Percentiles rank a stretch among this genome's conserved stretches.
Conservation (phyloP, 2,329 filamentous ascomycete genomes). For the Verticillium albo-atrum region DNA sequence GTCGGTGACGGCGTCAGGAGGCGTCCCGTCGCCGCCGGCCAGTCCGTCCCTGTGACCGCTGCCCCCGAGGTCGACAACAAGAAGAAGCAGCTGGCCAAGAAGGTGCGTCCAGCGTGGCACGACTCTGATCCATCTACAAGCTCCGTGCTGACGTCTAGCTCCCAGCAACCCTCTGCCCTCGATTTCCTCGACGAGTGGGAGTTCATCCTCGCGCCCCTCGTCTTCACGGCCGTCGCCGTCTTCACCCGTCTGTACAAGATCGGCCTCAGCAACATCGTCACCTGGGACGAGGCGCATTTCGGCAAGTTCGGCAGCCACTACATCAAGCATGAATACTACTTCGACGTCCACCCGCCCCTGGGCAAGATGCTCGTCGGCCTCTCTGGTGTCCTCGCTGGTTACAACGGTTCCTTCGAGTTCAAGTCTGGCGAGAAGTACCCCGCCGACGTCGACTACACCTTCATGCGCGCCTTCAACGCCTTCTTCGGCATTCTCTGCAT, state of each 20-base stretch:
- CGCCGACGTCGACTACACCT: slow-evolving; percentile 89
- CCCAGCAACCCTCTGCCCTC: slow-evolving; percentile 51
- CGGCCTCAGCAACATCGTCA: slow-evolving; percentile 62
- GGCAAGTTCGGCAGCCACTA: slow-evolving; percentile 99
- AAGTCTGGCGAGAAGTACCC: slow-evolving; percentile 97
- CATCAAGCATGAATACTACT: slow-evolving; percentile 99
- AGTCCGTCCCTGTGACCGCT: slow-evolving; percentile 28
- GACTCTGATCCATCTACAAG: not conserved
- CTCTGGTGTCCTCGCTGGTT: slow-evolving; percentile 92
- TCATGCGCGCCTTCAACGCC: slow-evolving; percentile 97
- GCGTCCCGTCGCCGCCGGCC: slow-evolving; percentile 45
- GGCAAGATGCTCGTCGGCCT: slow-evolving; percentile 98
- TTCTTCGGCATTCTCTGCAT: slow-evolving; percentile 90
- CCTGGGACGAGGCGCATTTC: slow-evolving; percentile 69
- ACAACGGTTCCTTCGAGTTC: slow-evolving; percentile 99
- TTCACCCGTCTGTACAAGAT: slow-evolving; percentile 68
- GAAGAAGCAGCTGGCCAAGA: slow-evolving; percentile 53
- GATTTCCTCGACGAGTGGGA: slow-evolving; percentile 61
- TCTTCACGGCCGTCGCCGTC: slow-evolving; percentile 58
- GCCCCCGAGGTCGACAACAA: slow-evolving; percentile 49
- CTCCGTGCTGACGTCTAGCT: slow-evolving; percentile 15
- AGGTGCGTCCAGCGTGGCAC: slow-evolving; percentile 38
- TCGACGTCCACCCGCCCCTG: slow-evolving; percentile 81
- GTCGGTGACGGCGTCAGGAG: slow-evolving; percentile 51
- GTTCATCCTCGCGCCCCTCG: slow-evolving; percentile 54